A percentile compares a stretch with the other conserved stretches of the same genome.
phyloP scores from a whole-genome alignment of 2,329 filamentous ascomycete species.

The Scedosporium aurantiacum region DNA sequence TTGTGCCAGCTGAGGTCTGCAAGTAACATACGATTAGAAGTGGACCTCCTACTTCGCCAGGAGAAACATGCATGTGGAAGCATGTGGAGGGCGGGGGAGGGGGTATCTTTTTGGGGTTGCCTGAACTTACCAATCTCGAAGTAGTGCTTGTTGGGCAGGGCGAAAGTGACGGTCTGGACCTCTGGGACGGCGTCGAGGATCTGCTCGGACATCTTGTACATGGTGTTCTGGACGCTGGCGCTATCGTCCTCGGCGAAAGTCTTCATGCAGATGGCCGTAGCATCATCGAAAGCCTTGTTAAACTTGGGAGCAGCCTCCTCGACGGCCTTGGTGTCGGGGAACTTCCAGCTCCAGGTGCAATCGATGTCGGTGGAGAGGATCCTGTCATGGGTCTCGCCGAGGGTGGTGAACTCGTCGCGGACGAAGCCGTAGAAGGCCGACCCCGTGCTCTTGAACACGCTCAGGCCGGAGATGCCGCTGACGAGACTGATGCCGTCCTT shows the following conservation, averaged over 20 bases:
- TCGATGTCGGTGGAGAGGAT: slow-evolving; percentile 93
- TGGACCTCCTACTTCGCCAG: background rate
- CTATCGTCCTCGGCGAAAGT: slow-evolving; percentile 85
- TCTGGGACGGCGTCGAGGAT: slow-evolving; percentile 68
- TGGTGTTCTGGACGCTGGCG: slow-evolving; percentile 89
- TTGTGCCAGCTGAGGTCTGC: slow-evolving; percentile 94
- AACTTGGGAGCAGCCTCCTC: slow-evolving; percentile 55
- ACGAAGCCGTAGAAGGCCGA: slow-evolving; percentile 94
- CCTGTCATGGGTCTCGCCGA: slow-evolving; percentile 85
- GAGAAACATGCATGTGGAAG: background rate
- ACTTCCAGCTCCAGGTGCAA: slow-evolving; percentile 74
- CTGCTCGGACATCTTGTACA: slow-evolving; percentile 96
- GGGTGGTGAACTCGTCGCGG: slow-evolving; percentile 83
- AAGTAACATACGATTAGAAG: background rate
- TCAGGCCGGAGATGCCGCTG: slow-evolving; percentile 68
- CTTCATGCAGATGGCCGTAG: slow-evolving; percentile 78
- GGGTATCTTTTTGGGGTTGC: background rate
- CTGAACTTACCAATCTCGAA: slow-evolving; percentile 73
- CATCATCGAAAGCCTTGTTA: slow-evolving; percentile 65
- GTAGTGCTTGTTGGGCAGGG: slow-evolving; percentile 96
- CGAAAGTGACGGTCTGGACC: slow-evolving; percentile 65
- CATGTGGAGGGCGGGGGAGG: background rate
- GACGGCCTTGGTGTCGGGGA: slow-evolving; percentile 57
- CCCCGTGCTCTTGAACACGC: slow-evolving; percentile 92
- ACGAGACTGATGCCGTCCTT: slow-evolving; percentile 61